Evolutionary conservation across 2,329 filamentous ascomycete species (phyloP).

Genomic region (Fusarium acutatum): DNA sequence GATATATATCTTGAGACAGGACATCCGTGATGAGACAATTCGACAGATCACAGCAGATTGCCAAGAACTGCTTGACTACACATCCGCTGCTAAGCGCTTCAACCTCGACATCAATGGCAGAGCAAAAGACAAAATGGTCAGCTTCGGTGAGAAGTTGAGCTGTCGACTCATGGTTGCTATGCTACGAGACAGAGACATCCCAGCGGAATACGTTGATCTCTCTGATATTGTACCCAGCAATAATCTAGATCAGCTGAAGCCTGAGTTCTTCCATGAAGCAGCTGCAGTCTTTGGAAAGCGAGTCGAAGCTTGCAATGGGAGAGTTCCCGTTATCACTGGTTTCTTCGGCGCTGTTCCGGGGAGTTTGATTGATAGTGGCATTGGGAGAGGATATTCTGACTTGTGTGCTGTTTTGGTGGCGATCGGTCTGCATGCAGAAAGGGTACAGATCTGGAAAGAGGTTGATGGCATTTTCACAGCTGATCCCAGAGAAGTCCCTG

Average conservation of each 20-base stretch:
- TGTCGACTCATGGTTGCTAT: not conserved
- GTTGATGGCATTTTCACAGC: not conserved
- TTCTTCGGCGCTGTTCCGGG: not conserved
- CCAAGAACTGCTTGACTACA: not conserved
- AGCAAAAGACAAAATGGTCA: not conserved
- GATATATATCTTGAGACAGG: not conserved
- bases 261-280: not conserved
- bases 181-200: not conserved
- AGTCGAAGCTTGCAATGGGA: not conserved
- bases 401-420: not conserved
- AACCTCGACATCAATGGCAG: not conserved
- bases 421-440: not conserved
- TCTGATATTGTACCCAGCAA: not conserved
- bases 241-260: not conserved
- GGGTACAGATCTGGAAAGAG: not conserved
- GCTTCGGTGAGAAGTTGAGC: not conserved
- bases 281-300: not conserved
- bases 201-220: not conserved
- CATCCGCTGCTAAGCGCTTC: not conserved
- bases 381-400: not conserved
- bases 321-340: not conserved
- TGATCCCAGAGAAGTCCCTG: not conserved
- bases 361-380: not conserved
- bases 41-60: not conserved
- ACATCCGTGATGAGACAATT: not conserved